phyloP scores from a whole-genome alignment of 2,329 filamentous ascomycete genomes.

The Fusarium euwallaceae region DNA sequence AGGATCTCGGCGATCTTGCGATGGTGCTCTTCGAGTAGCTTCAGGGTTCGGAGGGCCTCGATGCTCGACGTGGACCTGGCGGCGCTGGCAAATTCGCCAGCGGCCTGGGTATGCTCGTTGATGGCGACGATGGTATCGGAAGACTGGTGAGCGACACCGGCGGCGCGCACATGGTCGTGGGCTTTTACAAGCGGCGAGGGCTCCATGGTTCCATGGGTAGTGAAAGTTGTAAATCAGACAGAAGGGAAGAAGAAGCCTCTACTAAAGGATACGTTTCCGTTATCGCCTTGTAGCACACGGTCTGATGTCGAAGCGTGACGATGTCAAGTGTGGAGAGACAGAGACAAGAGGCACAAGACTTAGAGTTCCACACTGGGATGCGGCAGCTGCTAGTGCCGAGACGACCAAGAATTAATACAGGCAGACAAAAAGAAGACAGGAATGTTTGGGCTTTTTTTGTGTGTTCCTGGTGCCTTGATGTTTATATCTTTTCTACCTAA shows the following conservation, averaged over 20 bases:
- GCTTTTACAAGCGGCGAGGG: constrained; percentile 69
- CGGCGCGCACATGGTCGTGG: constrained; percentile 89
- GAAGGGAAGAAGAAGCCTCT: neutral
- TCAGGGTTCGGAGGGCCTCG: constrained; percentile 86
- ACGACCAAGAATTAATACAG: neutral
- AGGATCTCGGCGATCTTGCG: constrained; percentile 85
- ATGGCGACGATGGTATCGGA: constrained; percentile 84
- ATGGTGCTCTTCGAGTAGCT: constrained; percentile 90
- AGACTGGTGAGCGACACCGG: constrained; percentile 80
- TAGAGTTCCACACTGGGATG: neutral
- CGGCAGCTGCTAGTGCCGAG: neutral
- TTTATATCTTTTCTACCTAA: neutral
- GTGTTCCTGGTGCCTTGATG: neutral
- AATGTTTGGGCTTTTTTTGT: neutral
- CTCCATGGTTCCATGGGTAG: constrained; percentile 51
- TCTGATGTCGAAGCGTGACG: constrained; percentile 30
- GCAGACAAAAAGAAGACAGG: neutral
- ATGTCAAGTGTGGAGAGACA: constrained; percentile 39
- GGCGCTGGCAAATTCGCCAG: constrained; percentile 88
- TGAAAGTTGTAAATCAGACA: neutral
- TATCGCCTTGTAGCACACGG: neutral
- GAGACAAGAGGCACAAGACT: constrained; percentile 28
- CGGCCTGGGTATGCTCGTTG: constrained; percentile 88
- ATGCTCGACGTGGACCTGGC: constrained; percentile 76
- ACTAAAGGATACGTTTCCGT: neutral